phyloP scores from a whole-genome alignment of 306 rosid genomes.

The Luffa acutangula region DNA sequence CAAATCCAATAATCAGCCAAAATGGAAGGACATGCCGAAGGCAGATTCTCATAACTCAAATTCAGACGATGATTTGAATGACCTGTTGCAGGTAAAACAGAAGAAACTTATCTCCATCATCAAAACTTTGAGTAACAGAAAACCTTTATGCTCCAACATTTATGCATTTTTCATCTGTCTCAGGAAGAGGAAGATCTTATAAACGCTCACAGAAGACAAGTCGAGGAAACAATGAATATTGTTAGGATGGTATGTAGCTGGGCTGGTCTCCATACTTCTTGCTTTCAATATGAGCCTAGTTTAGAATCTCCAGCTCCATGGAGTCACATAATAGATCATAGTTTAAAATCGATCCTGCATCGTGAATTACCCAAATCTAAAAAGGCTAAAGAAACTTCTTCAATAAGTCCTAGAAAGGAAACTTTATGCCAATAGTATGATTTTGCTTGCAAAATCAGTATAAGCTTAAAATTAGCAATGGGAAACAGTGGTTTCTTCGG shows the following conservation, averaged over 20 bases:
- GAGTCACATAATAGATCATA: background rate
- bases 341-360: background rate
- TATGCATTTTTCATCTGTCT: slow-evolving; percentile 8
- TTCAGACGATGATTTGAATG: slow-evolving; percentile 74
- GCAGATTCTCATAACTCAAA: slow-evolving; percentile 37
- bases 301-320: background rate
- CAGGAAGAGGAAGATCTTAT: slow-evolving; percentile 99
- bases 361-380: background rate
- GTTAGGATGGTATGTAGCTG: slow-evolving; percentile 69
- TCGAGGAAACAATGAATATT: slow-evolving; percentile 95
- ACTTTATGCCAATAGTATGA: background rate
- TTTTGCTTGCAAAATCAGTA: background rate
- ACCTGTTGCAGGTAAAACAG: slow-evolving; percentile 63
- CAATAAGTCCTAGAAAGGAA: background rate
- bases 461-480: background rate
- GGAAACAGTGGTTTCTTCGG: background rate
- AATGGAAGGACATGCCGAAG: slow-evolving; percentile 70
- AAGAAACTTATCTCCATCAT: background rate
- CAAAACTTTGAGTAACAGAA: background rate
- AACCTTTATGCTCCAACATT: background rate
- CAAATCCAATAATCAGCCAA: slow-evolving; percentile 56
- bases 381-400: background rate
- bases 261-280: background rate
- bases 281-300: background rate
- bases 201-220: slow-evolving; percentile 94